Evolutionary conservation across 768 basidiomycete species (phyloP).

Genomic region (Pulveroboletus frians): DNA sequence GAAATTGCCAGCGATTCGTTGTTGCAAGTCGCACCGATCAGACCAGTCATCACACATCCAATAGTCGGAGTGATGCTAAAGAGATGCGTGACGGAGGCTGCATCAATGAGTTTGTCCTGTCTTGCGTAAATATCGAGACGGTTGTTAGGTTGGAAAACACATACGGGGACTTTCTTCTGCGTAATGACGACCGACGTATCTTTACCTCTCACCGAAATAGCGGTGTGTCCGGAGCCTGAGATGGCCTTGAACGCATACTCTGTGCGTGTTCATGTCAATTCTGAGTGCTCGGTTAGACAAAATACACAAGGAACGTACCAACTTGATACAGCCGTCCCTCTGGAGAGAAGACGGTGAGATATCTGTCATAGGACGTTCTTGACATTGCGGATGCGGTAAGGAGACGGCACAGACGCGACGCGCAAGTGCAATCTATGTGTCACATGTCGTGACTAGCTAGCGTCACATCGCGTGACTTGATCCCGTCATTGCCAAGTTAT

Average conservation of each 20-base stretch:
- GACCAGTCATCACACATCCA: conserved; percentile 97
- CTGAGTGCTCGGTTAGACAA: neutral
- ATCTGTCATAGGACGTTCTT: conserved; percentile 92
- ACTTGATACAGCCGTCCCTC: conserved; percentile 99
- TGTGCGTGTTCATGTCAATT: conserved; percentile 30
- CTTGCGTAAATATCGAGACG: neutral
- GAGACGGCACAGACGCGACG: conserved; percentile 49
- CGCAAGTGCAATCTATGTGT: conserved; percentile 42
- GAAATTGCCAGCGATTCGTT: neutral
- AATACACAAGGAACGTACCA: conserved; percentile 47
- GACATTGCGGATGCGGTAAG: conserved; percentile 64
- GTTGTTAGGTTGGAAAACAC: conserved; percentile 28
- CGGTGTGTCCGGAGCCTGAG: conserved; percentile 92
- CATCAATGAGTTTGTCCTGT: conserved; percentile 96
- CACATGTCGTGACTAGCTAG: conserved; percentile 17
- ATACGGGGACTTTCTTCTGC: conserved; percentile 95
- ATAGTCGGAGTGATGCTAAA: conserved; percentile 96
- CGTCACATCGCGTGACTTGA: conserved; percentile 16
- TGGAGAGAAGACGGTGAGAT: conserved; percentile 94
- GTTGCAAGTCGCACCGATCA: conserved; percentile 59
- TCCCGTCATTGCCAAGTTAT: neutral
- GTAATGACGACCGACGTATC: conserved; percentile 96
- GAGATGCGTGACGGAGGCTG: conserved; percentile 89
- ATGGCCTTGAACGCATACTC: conserved; percentile 99
- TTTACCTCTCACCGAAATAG: conserved; percentile 87